Conservation (phyloP, 2,329 filamentous ascomycete species). For the Tolypocladium inflatum region DNA sequence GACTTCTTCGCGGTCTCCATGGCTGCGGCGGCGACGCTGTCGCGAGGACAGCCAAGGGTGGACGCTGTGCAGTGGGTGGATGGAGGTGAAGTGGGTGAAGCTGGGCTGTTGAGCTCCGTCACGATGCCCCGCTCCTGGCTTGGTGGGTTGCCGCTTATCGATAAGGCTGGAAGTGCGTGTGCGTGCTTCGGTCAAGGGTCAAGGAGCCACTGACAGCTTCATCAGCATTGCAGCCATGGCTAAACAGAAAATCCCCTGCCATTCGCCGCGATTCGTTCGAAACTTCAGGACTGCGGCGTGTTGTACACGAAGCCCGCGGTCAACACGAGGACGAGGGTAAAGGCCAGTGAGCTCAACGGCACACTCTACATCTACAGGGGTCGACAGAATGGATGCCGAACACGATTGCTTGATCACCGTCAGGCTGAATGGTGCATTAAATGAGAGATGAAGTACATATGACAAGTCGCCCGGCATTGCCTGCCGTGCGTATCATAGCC, state of each 20-base stretch:
- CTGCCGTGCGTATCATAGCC: neutral
- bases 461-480: neutral
- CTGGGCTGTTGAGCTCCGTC: neutral
- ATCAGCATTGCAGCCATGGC: neutral
- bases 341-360: neutral
- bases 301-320: neutral
- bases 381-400: neutral
- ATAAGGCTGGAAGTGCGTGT: neutral
- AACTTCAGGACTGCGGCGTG: neutral
- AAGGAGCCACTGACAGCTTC: too few species aligned
- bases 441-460: too few species aligned
- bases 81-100: neutral
- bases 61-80: neutral
- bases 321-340: too few species aligned
- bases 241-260: too few species aligned
- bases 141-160: neutral
- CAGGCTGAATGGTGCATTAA: neutral
- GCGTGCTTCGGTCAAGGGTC: too few species aligned
- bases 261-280: neutral
- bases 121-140: neutral
- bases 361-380: too few species aligned
- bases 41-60: neutral
- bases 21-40: neutral
- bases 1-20: constrained; percentile 19
- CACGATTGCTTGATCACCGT: neutral